Percentiles rank a stretch among this genome's conserved stretches.
These are phyloP conservation scores for Boletus barrowsii DNA, from an alignment of 768 basidiomycete species.

Conservation along the genomic window DNA sequence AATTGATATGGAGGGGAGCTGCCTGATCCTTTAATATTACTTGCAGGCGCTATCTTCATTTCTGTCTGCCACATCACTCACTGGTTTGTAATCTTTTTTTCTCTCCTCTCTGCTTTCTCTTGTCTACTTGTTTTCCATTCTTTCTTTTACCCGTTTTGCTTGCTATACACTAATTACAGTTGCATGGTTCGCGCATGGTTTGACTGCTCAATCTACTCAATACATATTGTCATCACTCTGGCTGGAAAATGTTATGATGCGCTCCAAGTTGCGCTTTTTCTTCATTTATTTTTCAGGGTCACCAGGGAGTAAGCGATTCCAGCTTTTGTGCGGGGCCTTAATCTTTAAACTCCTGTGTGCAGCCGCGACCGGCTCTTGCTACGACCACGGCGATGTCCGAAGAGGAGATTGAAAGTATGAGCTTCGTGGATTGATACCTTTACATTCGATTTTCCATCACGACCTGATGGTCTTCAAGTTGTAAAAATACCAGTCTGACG, in stretches of 20 bases:
- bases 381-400: too few species aligned
- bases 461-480: too few species aligned
- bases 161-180: conserved; percentile 19
- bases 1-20: not conserved
- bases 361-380: too few species aligned
- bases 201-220: conserved; percentile 27
- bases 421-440: too few species aligned
- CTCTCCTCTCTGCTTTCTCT: not conserved
- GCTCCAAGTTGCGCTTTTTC: not conserved
- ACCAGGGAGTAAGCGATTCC: too few species aligned
- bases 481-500: too few species aligned
- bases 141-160: not conserved
- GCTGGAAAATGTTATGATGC: conserved; percentile 13
- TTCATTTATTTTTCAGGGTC: too few species aligned
- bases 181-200: conserved; percentile 21
- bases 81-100: not conserved
- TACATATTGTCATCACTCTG: conserved; percentile 20
- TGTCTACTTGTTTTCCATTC: not conserved
- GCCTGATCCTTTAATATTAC: conserved; percentile 1
- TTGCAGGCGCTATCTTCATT: conserved; percentile 7
- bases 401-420: too few species aligned
- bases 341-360: too few species aligned
- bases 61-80: not conserved
- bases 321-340: too few species aligned
- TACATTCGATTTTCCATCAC: too few species aligned